Conservation (phyloP, 805 yeast species). For the Trichomonascus vanleenenianus region DNA sequence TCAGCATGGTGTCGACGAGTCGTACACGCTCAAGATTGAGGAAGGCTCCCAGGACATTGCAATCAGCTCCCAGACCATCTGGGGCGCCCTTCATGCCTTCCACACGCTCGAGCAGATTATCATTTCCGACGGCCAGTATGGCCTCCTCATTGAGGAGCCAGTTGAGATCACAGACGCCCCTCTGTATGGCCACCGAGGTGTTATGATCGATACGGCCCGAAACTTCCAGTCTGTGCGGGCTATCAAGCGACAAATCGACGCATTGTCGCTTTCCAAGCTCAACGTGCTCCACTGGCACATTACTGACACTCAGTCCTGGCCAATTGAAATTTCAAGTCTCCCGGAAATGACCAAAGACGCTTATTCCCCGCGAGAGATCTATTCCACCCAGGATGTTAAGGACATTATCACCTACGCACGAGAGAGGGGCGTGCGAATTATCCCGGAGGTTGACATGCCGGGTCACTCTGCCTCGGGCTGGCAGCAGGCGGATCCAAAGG, state of each 20-base stretch:
- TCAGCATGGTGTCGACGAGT: constrained; percentile 34
- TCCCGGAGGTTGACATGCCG: constrained; percentile 38
- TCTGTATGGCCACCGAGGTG: constrained; percentile 32
- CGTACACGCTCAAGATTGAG: constrained; percentile 26
- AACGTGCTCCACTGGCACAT: constrained; percentile 38
- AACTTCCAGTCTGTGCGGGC: constrained; percentile 28
- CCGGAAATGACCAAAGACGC: constrained; percentile 37
- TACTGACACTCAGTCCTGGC: constrained; percentile 37
- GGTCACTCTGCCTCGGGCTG: constrained; percentile 38
- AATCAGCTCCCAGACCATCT: constrained; percentile 30
- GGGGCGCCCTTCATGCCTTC: constrained; percentile 38
- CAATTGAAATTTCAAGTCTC: constrained; percentile 26
- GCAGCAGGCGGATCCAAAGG: constrained; percentile 27
- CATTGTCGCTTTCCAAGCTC: constrained; percentile 33
- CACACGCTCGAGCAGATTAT: constrained; percentile 35
- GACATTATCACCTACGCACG: constrained; percentile 30
- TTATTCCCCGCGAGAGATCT: constrained; percentile 29
- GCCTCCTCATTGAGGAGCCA: constrained; percentile 26
- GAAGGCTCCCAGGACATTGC: constrained; percentile 14
- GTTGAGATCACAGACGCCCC: constrained; percentile 33
- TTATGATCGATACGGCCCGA: constrained; percentile 35
- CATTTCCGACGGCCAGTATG: constrained; percentile 19
- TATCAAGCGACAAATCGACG: constrained; percentile 32
- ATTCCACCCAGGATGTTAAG: constrained; percentile 25
- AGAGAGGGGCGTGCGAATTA: constrained; percentile 33